Conservation (phyloP, 352 stramenopile genomes). For the Blastocystis hominis region DNA sequence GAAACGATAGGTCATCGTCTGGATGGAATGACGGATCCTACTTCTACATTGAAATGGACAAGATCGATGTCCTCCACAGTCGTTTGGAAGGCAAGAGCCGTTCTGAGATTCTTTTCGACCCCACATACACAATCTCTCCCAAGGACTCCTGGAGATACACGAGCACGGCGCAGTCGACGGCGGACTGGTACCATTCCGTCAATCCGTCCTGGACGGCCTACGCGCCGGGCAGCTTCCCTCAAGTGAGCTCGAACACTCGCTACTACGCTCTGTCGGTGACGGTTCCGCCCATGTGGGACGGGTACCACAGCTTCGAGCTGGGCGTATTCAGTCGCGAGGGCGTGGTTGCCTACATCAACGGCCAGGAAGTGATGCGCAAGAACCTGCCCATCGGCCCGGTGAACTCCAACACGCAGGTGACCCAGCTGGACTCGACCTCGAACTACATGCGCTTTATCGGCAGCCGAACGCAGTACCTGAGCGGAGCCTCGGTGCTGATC, state of each 20-base stretch:
- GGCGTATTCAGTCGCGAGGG: slow-evolving; percentile 32
- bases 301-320: slow-evolving; percentile 40
- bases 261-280: slow-evolving; percentile 48
- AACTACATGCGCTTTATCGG: slow-evolving; percentile 10
- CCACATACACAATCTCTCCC: neutral
- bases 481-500: neutral
- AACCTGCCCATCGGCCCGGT: slow-evolving; percentile 40
- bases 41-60: slow-evolving; percentile 53
- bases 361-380: slow-evolving; percentile 42
- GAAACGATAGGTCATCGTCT: slow-evolving; percentile 18
- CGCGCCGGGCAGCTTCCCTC: slow-evolving; percentile 15
- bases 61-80: slow-evolving; percentile 16
- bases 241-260: neutral
- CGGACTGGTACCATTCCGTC: neutral
- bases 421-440: neutral
- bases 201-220: slow-evolving; percentile 25
- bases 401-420: neutral
- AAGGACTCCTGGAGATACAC: slow-evolving; percentile 22
- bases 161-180: neutral
- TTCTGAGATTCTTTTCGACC: slow-evolving; percentile 9
- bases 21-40: slow-evolving; percentile 26
- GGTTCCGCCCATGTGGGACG: slow-evolving; percentile 9
- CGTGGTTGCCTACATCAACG: slow-evolving; percentile 49
- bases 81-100: neutral
- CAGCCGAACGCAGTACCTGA: slow-evolving; percentile 7